Base-by-base conservation (phyloP, 2,329 filamentous ascomycete species). In the Pyrenochaeta sp. region DNA sequence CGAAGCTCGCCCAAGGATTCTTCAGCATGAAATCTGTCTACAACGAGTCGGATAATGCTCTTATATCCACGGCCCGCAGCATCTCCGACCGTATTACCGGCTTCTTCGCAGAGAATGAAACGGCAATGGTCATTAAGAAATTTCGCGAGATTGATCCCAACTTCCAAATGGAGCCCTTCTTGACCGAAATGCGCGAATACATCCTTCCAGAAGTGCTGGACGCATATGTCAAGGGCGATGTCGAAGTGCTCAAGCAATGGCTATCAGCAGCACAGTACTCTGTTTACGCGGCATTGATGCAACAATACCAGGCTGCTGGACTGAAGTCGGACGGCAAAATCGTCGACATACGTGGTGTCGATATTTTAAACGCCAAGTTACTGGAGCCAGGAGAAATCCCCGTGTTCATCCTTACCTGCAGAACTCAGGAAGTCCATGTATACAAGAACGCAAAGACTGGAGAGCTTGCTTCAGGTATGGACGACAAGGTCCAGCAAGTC, bases 21-120 rank as follows among this genome's bases (percentile, higher is more conserved):
- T 96, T 96, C 74, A 85, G 81, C 67, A 84, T 96, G 74, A 92
- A 93, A 74, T 85, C 83, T 43, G 86, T 86, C 43, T 97, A 97
- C 76, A 88, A 96, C 58, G 94, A 99, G 75, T 97, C 94, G 8
- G 94, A 99, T 68, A 99, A 99, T 72, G 93, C 94, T 6, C 80
- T 99, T 29, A 90, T 99, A 53, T 89, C 86, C 32, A 97, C 93
- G 0, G 94, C 92, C 1, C 88, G 94, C 67, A 91, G 90, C 71
- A 96, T 99, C 60, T 93, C 92, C 21, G 94, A 99, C 72, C 85
- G 88, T 44, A 85, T 99, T 26, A 90, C 89, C 32, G 91, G 94
- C 19, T 99, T 96, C 77, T 99, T 99, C 58, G 94, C 94, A 51
- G 94, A 99, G 73, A 99, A 97, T 72, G 94, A 99, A 77, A 96